Base-by-base conservation (phyloP, 768 basidiomycete species). In the Naganishia friedmannii region DNA sequence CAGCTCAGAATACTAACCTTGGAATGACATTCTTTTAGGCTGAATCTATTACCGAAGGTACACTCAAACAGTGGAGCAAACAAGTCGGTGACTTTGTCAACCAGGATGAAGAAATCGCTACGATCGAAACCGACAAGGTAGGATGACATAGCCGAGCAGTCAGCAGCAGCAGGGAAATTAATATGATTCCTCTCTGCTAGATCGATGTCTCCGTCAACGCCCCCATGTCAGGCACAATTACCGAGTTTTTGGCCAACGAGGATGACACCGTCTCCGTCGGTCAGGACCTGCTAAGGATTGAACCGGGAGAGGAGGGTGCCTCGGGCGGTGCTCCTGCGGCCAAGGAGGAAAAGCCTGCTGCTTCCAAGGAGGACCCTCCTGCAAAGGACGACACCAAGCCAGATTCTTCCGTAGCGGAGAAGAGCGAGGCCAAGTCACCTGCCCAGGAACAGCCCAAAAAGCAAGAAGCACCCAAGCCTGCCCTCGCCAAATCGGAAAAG, bases 51-150 rank as follows among this genome's bases (percentile, higher is more conserved):
- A 91, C 92, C 45, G 95, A 99, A 82, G 95, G 95, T 42, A 98
- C 95, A 5, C 85, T 99, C 65, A 96, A 93, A 83, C 85, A 90
- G 31, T 99, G 93, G 92, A 85, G 86, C 74, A 97, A 97, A 84
- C 87, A 94, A 82, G 88, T 90, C 65, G 95, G 95, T 17, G 95
- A 99, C 79, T 86, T 84, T 69, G 93, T 98, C 68, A 86, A 88
- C 79, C 89, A 85, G 32, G 95, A 98, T 79, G 95, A 98, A 83
- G 95, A 99, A 83, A 86, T 99, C 53, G 95, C 93, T 19, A 95
- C 93, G 54, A 97, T 98, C 74, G 95, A 98, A 84, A 99, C 95
- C 9, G 95, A 99, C 85, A 97, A 98, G 89, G 95, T 92, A 71
- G 68, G 39, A 6, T 19, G 17, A 37, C 23, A 1, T 53, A 45